Percentiles rank a stretch among this genome's conserved stretches.
Conservation (phyloP, 192 early-diverging fungal species). For the Glomus cerebriforme region DNA sequence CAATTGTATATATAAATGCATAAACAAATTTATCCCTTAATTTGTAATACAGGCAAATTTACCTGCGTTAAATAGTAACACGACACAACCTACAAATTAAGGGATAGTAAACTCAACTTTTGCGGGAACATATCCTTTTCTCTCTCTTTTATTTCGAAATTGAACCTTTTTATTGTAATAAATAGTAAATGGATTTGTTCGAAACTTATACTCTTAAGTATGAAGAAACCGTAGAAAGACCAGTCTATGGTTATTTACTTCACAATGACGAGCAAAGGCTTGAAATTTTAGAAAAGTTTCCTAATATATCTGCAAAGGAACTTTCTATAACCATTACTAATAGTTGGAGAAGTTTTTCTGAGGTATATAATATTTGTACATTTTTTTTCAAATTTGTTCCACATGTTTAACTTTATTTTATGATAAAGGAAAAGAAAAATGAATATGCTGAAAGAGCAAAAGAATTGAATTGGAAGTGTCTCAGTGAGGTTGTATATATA, state of each 20-base stretch:
- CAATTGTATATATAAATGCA: no score
- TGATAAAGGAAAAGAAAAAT: not conserved
- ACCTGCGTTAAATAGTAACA: no score
- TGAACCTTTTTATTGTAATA: no score
- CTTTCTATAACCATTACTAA: not conserved
- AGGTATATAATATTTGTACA: not conserved
- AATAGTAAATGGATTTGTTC: not conserved
- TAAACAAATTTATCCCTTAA: no score
- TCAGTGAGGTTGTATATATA: not conserved
- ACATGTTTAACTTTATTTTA: not conserved
- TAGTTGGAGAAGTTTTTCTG: not conserved
- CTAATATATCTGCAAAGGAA: not conserved
- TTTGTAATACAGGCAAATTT: no score
- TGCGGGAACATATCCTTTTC: no score
- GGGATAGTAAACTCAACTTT: no score
- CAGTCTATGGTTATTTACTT: conserved; percentile 13
- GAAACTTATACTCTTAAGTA: not conserved
- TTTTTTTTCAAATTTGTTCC: not conserved
- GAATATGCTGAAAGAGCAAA: conserved; percentile 9
- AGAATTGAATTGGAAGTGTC: conserved; percentile 7
- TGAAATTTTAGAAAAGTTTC: not conserved
- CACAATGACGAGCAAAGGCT: not conserved
- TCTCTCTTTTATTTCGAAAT: no score
- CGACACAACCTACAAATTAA: no score
- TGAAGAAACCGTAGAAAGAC: not conserved